Percentiles rank a stretch among this genome's conserved stretches.
Conservation (phyloP, 176 grass and related monocot species). For the Canna indica region DNA sequence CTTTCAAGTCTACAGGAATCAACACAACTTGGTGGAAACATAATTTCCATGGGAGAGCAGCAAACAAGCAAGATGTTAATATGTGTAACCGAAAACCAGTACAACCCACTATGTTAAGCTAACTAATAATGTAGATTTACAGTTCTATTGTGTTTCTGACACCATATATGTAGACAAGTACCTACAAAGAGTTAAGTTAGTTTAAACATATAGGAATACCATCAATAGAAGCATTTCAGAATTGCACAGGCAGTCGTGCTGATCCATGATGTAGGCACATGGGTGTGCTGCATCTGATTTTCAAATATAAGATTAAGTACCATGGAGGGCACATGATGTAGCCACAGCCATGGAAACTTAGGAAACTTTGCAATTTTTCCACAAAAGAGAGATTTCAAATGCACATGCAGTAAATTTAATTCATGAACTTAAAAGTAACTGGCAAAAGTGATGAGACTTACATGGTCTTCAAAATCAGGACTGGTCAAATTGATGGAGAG, state of each 20-base stretch:
- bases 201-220: background rate
- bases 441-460: conserved; percentile 30
- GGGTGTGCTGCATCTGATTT: background rate
- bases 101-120: too few relatives aligned
- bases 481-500: conserved; percentile 92
- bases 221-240: background rate
- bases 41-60: too few relatives aligned
- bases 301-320: background rate
- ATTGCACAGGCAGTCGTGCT: background rate
- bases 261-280: background rate
- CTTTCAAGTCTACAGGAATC: too few relatives aligned
- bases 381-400: background rate
- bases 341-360: background rate
- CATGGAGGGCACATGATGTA: too few relatives aligned
- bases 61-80: too few relatives aligned
- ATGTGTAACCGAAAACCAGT: too few relatives aligned
- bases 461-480: conserved; percentile 97
- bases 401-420: background rate
- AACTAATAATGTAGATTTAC: too few relatives aligned
- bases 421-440: background rate
- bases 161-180: too few relatives aligned
- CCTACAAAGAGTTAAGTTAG: background rate
- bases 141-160: too few relatives aligned
- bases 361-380: background rate
- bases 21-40: too few relatives aligned